Evolutionary conservation across 2,329 filamentous ascomycete species (phyloP).

Genomic region (Blastomyces parvus): DNA sequence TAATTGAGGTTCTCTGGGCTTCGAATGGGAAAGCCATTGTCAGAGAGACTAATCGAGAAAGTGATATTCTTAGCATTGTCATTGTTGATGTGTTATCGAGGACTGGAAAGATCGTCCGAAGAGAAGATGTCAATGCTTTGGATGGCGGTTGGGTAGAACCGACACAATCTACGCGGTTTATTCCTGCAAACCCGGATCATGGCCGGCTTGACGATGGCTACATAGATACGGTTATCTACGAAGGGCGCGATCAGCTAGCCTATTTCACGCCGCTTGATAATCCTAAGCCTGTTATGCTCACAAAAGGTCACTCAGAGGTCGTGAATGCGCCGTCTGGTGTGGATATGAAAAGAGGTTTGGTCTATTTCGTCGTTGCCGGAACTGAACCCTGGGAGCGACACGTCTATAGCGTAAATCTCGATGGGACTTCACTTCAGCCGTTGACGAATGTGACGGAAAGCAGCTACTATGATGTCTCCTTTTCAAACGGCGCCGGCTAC

Average conservation of each 20-base stretch:
- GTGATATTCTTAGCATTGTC: slow-evolving; percentile 78
- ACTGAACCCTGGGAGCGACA: slow-evolving; percentile 84
- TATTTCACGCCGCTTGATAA: slow-evolving; percentile 88
- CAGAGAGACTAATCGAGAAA: slow-evolving; percentile 88
- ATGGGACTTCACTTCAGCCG: slow-evolving; percentile 62
- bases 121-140: slow-evolving; percentile 67
- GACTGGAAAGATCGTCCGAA: slow-evolving; percentile 67
- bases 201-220: slow-evolving; percentile 79
- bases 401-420: slow-evolving; percentile 77
- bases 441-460: slow-evolving; percentile 64
- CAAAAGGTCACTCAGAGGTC: slow-evolving; percentile 77
- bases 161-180: slow-evolving; percentile 71
- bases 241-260: slow-evolving; percentile 81
- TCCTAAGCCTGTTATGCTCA: slow-evolving; percentile 72
- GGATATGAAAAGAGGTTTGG: slow-evolving; percentile 72
- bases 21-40: slow-evolving; percentile 70
- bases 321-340: slow-evolving; percentile 74
- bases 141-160: slow-evolving; percentile 98
- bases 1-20: slow-evolving; percentile 89
- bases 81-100: slow-evolving; percentile 69
- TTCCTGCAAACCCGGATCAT: slow-evolving; percentile 70
- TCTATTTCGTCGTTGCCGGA: slow-evolving; percentile 84
- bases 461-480: slow-evolving; percentile 73
- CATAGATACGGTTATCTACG: slow-evolving; percentile 77
- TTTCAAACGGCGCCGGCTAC: slow-evolving; percentile 73